phyloP scores from a whole-genome alignment of 345 rosid species.

The Dovyalis caffra region DNA sequence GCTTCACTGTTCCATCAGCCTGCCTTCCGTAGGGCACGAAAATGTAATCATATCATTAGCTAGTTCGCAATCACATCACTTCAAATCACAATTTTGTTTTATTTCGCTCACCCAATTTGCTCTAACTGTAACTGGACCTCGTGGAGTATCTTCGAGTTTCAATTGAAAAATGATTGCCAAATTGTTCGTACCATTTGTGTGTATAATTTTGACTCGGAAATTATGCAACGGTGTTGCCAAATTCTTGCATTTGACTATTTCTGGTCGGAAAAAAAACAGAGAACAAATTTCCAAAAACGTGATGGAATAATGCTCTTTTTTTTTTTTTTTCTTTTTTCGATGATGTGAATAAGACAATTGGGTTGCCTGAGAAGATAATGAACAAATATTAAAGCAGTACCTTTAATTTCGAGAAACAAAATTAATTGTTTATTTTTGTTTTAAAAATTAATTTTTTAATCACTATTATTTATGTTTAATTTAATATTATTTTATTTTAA shows the following conservation, averaged over 20 bases:
- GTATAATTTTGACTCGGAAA: too few species aligned
- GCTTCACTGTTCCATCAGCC: not conserved
- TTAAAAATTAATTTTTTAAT: too few species aligned
- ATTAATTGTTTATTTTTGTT: too few species aligned
- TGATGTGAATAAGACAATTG: too few species aligned
- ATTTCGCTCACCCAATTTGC: not conserved
- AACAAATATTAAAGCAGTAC: too few species aligned
- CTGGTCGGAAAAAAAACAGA: not conserved
- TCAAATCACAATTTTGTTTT: not conserved
- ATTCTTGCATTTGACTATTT: not conserved
- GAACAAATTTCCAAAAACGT: too few species aligned
- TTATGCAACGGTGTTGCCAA: not conserved
- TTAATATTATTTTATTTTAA: too few species aligned
- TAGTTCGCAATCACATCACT: not conserved
- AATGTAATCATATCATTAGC: not conserved
- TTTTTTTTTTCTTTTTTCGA: too few species aligned
- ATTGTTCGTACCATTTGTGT: not conserved
- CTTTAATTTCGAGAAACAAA: too few species aligned
- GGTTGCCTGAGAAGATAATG: too few species aligned
- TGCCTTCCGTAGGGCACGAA: not conserved
- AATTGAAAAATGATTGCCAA: constrained; percentile 1
- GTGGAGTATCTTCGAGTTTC: not conserved
- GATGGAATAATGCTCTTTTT: too few species aligned
- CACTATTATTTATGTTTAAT: too few species aligned
- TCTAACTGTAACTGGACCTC: not conserved